A percentile compares a stretch with the other conserved stretches of the same genome.
Conservation (phyloP, 2,329 filamentous ascomycete genomes). For the Cladosporium sp. region DNA sequence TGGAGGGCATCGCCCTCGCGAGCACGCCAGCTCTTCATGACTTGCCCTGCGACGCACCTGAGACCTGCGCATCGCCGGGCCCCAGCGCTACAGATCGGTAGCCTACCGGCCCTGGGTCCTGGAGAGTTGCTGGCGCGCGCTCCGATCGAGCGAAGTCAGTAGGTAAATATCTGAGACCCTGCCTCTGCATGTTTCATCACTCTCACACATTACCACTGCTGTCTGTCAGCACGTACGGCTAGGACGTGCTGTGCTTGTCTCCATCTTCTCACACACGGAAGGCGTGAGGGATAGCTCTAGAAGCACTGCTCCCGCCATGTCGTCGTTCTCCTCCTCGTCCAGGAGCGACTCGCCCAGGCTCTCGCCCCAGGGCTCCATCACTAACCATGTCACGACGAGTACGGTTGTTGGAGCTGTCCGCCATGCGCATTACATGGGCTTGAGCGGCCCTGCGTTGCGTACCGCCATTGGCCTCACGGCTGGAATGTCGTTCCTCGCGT, state of each 20-base stretch:
- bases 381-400: not conserved
- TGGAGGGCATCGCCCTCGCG: no score
- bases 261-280: not conserved
- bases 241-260: not conserved
- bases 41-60: not conserved
- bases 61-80: not conserved
- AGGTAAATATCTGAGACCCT: conserved; percentile 9
- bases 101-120: not conserved
- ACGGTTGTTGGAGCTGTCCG: not conserved
- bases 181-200: not conserved
- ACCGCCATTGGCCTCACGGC: conserved; percentile 18
- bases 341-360: not conserved
- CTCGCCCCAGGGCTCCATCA: not conserved
- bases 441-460: conserved; percentile 16
- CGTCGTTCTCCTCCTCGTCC: not conserved
- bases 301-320: not conserved
- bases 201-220: not conserved
- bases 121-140: not conserved
- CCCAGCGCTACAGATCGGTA: not conserved
- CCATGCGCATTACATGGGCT: conserved; percentile 18
- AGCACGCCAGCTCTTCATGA: conserved; percentile 2
- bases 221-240: no score
- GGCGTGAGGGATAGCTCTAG: not conserved
- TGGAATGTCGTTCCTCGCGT: conserved; percentile 18
- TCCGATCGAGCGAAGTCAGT: not conserved